These are phyloP conservation scores for Boletales sp. DNA, from an alignment of 768 basidiomycete genomes.

Conservation along the genomic window DNA sequence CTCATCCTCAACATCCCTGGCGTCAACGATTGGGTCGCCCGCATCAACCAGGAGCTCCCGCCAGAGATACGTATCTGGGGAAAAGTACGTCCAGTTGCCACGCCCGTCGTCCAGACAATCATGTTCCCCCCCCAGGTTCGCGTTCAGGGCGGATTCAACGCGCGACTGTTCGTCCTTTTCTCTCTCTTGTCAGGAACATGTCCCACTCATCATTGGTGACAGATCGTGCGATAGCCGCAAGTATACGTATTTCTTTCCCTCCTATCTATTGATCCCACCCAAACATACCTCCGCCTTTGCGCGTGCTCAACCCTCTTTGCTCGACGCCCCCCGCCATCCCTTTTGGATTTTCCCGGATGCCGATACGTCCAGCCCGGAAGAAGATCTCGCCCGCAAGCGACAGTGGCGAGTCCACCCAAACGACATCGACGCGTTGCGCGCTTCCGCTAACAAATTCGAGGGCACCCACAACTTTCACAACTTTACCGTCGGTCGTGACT, in stretches of 20 bases:
- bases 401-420: conserved; percentile 61
- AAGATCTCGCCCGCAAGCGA: conserved; percentile 65
- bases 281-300: conserved; percentile 68
- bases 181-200: neutral
- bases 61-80: conserved; percentile 92
- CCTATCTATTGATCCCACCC: conserved; percentile 89
- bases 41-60: conserved; percentile 86
- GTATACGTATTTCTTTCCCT: conserved; percentile 96
- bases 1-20: conserved; percentile 78
- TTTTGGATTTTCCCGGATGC: conserved; percentile 56
- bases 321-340: conserved; percentile 36
- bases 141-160: conserved; percentile 80
- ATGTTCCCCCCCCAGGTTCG: conserved; percentile 44
- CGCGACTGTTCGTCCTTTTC: conserved; percentile 51
- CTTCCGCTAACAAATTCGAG: conserved; percentile 59
- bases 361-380: conserved; percentile 42
- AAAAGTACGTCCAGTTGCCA: conserved; percentile 49
- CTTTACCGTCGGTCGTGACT: conserved; percentile 88
- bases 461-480: conserved; percentile 98
- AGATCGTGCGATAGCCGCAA: conserved; percentile 93
- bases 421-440: conserved; percentile 55
- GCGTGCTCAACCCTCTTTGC: conserved; percentile 38
- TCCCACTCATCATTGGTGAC: conserved; percentile 9
- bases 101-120: neutral
- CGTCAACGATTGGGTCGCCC: conserved; percentile 61